Evolutionary conservation across 345 rosid species (phyloP), one percentile per base, ranked within the genome.

Genomic region (Erysimum cheiranthoides): DNA sequence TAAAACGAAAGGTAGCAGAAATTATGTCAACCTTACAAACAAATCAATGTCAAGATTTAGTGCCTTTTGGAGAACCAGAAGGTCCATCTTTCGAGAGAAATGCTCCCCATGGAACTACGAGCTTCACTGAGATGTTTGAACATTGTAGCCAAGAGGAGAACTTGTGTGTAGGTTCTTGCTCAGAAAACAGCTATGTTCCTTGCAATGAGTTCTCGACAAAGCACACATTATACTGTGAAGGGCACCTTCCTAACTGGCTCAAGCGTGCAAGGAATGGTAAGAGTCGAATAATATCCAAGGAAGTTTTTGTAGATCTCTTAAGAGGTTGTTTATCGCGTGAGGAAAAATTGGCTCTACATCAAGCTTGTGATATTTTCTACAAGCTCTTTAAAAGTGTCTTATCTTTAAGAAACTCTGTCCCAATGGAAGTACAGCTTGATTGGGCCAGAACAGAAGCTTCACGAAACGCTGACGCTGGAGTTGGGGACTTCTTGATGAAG

Each of bases 191-290:
- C 61, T 84, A 78, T 60, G 77, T 73, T 77, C 78, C 78, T 74
- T 96, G 96, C 80, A 77, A 50, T 73, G 97, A 88, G 43, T 81
- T 73, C 80, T 90, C 98, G 11, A 89, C 85, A 61, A 87, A 92
- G 62, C 85, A 87, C 80, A 77, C 91, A 4, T 76, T 91, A 53
- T 96, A 96, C 84, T 96, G 99, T 74, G 95, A 93, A 51, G 83
- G 80, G 49, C 99, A 96, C 82, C 90, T 96, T 78, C 99, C 99
- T 10, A 91, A 94, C 85, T 96, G 99, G 98, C 97, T 96, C 49
- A 96, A 93, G 86, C 94, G 97, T 76, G 99, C 99, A 34, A 88
- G 99, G 83, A 91, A 93, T 68, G 99, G 99, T 35, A 93, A 90
- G 88, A 96, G 97, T 75, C 90, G 96, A 80, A 93, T 96, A 56